These are phyloP conservation scores for Magnaporthiopsis incrustans DNA, from an alignment of 2,329 filamentous ascomycete species.

Conservation along the genomic window DNA sequence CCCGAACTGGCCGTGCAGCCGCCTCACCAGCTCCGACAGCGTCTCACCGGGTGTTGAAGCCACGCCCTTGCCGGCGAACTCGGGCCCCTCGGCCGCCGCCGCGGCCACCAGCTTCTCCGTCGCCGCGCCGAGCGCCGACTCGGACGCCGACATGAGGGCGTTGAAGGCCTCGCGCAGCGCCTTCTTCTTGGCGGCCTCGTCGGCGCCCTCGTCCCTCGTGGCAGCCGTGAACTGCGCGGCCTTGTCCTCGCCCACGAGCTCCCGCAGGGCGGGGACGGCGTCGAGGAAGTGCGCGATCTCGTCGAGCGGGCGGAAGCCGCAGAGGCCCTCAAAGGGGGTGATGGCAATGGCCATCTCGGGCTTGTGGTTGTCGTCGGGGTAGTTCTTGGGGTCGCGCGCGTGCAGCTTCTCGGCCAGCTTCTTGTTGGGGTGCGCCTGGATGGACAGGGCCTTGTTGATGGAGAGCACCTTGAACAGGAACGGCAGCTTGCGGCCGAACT, in stretches of 20 bases:
- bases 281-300: slow-evolving; percentile 84
- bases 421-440: slow-evolving; percentile 96
- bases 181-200: slow-evolving; percentile 59
- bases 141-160: slow-evolving; percentile 69
- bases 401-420: slow-evolving; percentile 86
- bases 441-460: slow-evolving; percentile 90
- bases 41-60: slow-evolving; percentile 59
- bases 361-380: slow-evolving; percentile 99
- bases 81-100: slow-evolving; percentile 57
- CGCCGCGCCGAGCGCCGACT: slow-evolving; percentile 55
- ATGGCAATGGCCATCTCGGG: slow-evolving; percentile 99
- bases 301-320: slow-evolving; percentile 80
- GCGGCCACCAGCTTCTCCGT: slow-evolving; percentile 62
- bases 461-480: slow-evolving; percentile 98
- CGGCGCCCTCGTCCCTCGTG: slow-evolving; percentile 35
- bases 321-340: slow-evolving; percentile 91
- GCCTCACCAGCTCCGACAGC: slow-evolving; percentile 67
- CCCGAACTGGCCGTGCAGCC: slow-evolving; percentile 78
- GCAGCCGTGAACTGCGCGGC: slow-evolving; percentile 49
- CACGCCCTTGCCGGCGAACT: slow-evolving; percentile 69
- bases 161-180: slow-evolving; percentile 69
- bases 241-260: slow-evolving; percentile 58
- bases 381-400: slow-evolving; percentile 80
- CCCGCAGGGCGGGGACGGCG: slow-evolving; percentile 45
- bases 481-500: slow-evolving; percentile 75